phyloP scores from a whole-genome alignment of 805 yeast genomes.

The Monosporozyma aerobia region DNA sequence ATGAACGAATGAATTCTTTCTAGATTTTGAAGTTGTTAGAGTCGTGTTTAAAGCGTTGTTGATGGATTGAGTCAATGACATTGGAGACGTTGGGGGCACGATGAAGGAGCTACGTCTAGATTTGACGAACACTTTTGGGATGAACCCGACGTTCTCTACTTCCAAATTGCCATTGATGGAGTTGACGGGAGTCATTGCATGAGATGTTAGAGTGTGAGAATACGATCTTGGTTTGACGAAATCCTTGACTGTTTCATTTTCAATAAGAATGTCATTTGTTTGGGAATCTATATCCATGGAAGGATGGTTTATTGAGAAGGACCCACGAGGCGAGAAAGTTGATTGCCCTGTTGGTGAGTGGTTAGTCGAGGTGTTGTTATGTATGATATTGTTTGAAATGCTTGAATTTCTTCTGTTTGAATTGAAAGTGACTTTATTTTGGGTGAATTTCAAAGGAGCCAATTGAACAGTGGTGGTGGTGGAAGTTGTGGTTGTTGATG shows the following conservation, averaged over 20 bases:
- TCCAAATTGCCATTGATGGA: conserved; percentile 7
- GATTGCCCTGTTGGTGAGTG: background rate
- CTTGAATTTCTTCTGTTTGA: conserved; percentile 2
- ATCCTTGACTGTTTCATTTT: background rate
- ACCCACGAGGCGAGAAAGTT: background rate
- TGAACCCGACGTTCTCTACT: conserved; percentile 26
- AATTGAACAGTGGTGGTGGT: background rate
- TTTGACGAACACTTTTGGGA: conserved; percentile 30
- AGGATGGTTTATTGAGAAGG: background rate
- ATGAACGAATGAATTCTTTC: conserved; percentile 27
- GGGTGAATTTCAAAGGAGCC: background rate
- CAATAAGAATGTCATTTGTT: background rate
- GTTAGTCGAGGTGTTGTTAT: background rate
- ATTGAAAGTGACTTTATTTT: background rate
- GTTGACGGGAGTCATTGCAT: conserved; percentile 1
- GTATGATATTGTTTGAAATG: background rate
- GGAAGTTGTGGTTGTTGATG: background rate
- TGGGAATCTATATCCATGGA: background rate
- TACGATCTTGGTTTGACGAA: conserved; percentile 24
- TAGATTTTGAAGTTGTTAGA: conserved; percentile 20
- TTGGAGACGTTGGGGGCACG: conserved; percentile 5
- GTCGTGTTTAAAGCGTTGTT: conserved; percentile 17
- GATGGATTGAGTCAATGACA: conserved; percentile 3
- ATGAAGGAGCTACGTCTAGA: conserved; percentile 27
- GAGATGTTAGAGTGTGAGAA: conserved; percentile 18